Base-by-base conservation (phyloP, 176 grass and related monocot genomes). In the Themeda triandra region DNA sequence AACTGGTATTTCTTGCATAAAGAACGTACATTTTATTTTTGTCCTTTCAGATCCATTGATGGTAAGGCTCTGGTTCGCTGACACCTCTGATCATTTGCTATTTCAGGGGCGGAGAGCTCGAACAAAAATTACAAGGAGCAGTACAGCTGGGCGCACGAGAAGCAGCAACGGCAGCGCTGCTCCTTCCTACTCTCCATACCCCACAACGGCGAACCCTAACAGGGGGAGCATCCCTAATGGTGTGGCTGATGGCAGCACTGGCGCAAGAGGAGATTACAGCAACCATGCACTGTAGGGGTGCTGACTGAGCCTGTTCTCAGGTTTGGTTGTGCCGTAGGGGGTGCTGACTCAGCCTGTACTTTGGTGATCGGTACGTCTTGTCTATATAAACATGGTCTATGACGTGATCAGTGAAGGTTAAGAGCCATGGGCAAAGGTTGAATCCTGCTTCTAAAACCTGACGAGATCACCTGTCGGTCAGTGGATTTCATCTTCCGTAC, bases 41-140 rank as follows among this genome's bases (percentile, higher is more conserved):
- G 36, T 3, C 19, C n/a, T 9, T 27, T 27, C n/a, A 27, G 58
- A 62, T 27, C n/a, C 58, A 60, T 60, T 60, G 23, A 5, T 62
- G 25, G 24, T 13, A 62, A 59, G 56, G 56, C 56, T 25, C 56
- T 59, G 56, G 56, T 59, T 2, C 56, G 25, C 9, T 25, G 32
- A 9, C 63, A 25, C 51, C 44, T 83, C 56, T 83, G 58, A 12
- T 37, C 8, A 37, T 67, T 49, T 62, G 13, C 8, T 41, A 63
- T 88, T 84, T 87, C 84, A 98, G 96, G 96, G 96, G 11, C 89
- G 96, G 33, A 93, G 92, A 80, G 91, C 96, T 80, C 85, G 93
- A 10, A 37, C 87, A 4, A 98, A 98, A 79, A 68, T 70, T 56
- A 98, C 95, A 36, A 78, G 93, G 65, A 98, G 96, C 69, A 92